phyloP scores from a whole-genome alignment of 2,329 filamentous ascomycete species.

The Aureobasidium sp. region DNA sequence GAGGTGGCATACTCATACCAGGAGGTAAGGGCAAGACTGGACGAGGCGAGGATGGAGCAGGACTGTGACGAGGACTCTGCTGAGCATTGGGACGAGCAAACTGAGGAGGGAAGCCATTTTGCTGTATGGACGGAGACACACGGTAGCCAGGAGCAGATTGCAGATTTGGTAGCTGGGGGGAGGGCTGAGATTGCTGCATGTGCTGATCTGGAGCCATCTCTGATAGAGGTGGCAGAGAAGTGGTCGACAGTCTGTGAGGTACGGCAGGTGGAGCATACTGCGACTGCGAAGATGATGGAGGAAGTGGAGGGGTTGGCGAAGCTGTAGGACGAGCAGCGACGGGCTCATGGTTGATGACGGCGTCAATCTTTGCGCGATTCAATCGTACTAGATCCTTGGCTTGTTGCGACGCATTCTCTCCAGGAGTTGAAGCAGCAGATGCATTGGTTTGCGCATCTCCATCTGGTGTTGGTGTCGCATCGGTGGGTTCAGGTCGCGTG shows the following conservation, averaged over 20 bases:
- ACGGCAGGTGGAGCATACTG: background rate
- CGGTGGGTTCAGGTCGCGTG: background rate
- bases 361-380: slow-evolving; percentile 25
- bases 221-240: slow-evolving; percentile 25
- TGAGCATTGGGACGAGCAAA: slow-evolving; percentile 17
- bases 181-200: slow-evolving; percentile 15
- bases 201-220: slow-evolving; percentile 26
- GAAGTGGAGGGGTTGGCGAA: slow-evolving; percentile 18
- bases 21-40: slow-evolving; percentile 29
- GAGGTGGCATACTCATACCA: slow-evolving; percentile 22
- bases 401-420: background rate
- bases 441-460: background rate
- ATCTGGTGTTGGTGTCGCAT: background rate
- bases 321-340: slow-evolving; percentile 21
- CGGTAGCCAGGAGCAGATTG: slow-evolving; percentile 23
- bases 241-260: slow-evolving; percentile 14
- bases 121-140: slow-evolving; percentile 26
- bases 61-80: slow-evolving; percentile 20
- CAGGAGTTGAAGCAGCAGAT: background rate
- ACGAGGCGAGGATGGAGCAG: slow-evolving; percentile 26
- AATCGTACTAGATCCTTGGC: background rate
- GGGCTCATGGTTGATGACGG: slow-evolving; percentile 29
- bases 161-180: slow-evolving; percentile 18
- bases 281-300: slow-evolving; percentile 16
- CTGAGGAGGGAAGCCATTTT: slow-evolving; percentile 28